A percentile compares a stretch with the other conserved stretches of the same genome.
phyloP scores from a whole-genome alignment of 2,329 filamentous ascomycete genomes.

The Aspergillus texensis region DNA sequence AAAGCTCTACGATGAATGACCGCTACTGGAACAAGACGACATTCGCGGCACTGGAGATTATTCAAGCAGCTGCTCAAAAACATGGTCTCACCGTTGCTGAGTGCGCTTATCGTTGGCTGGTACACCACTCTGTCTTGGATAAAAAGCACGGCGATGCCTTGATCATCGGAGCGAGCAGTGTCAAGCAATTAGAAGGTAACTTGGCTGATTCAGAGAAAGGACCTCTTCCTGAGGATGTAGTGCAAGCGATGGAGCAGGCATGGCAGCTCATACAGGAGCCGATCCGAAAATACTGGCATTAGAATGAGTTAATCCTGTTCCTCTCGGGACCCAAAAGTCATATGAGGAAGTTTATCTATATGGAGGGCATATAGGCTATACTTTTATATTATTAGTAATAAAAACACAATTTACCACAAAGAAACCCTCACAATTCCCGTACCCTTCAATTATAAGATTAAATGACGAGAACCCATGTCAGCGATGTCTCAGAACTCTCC shows the following conservation, averaged over 20 bases:
- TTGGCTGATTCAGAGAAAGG: constrained; percentile 42
- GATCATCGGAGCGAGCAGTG: constrained; percentile 42
- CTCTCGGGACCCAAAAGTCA: no score
- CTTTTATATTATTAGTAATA: no score
- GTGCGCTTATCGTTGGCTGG: constrained; percentile 49
- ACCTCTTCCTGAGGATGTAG: constrained; percentile 42
- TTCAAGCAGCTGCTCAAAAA: constrained; percentile 41
- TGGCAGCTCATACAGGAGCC: constrained; percentile 37
- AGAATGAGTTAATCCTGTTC: no score
- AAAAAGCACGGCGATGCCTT: constrained; percentile 38
- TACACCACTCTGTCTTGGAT: constrained; percentile 45
- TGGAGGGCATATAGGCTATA: no score
- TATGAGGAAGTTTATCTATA: no score
- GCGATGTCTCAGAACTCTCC: no score
- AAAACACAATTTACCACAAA: no score
- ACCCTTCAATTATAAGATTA: no score
- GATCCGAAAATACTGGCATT: constrained; percentile 36
- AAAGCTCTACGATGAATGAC: background rate
- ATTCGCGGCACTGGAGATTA: constrained; percentile 47
- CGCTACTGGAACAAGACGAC: background rate
- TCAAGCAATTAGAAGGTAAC: constrained; percentile 43
- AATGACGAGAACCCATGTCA: no score
- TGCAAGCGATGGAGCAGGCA: constrained; percentile 40
- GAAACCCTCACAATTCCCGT: no score
- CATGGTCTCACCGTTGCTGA: constrained; percentile 47